Evolutionary conservation across 768 basidiomycete genomes (phyloP).

Genomic region (Termitomyces sp.): DNA sequence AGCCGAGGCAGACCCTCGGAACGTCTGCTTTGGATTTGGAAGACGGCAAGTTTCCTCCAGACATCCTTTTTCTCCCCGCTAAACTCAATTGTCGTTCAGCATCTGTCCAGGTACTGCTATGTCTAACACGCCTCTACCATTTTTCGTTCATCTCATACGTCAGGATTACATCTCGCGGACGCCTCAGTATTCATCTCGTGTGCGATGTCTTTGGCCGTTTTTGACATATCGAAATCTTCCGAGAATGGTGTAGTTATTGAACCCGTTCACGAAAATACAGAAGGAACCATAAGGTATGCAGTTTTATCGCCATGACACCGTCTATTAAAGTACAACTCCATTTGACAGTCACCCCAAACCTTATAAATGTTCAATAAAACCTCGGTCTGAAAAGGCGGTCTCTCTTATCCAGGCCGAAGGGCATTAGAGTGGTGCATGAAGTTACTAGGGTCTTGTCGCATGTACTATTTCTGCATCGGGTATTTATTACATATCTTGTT

Average conservation of each 20-base stretch:
- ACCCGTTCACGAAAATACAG: constrained; percentile 51
- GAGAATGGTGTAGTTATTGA: constrained; percentile 40
- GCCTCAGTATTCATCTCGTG: constrained; percentile 47
- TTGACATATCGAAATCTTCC: constrained; percentile 41
- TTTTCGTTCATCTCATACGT: constrained; percentile 1
- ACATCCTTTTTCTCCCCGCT: not conserved
- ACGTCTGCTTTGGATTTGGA: constrained; percentile 66
- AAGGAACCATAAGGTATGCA: constrained; percentile 57
- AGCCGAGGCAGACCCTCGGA: constrained; percentile 52
- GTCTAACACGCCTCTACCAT: not conserved
- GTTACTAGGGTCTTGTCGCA: not conserved
- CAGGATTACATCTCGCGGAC: constrained; percentile 50
- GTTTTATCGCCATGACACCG: not conserved
- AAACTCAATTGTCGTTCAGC: constrained; percentile 19
- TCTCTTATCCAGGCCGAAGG: constrained; percentile 46
- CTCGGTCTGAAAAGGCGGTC: constrained; percentile 53
- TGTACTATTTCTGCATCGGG: constrained; percentile 4
- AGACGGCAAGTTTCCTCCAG: constrained; percentile 37
- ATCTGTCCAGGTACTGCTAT: constrained; percentile 40
- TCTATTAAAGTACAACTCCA: constrained; percentile 3
- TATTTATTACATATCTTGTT: constrained; percentile 33
- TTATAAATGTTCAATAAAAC: constrained; percentile 53
- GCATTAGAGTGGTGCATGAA: constrained; percentile 2
- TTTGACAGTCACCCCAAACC: constrained; percentile 51
- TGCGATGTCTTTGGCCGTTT: constrained; percentile 46